Evolutionary conservation across 2,329 filamentous ascomycete genomes (phyloP), one percentile per base, ranked within the genome.

Genomic region (Aspergillus sojae): DNA sequence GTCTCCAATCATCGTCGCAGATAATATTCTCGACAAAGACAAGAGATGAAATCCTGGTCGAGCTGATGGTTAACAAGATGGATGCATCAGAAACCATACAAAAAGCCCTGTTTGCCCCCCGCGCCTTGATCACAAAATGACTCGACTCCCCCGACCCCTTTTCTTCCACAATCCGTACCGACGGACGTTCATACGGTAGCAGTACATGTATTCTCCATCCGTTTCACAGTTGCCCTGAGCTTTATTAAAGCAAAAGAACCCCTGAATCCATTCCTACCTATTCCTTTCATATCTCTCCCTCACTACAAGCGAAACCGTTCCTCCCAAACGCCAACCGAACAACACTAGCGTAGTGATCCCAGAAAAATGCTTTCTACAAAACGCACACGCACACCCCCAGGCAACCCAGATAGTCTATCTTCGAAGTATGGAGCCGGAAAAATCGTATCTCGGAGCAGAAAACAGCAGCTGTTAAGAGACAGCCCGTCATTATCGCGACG

Each of bases 401-500:
- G 52, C 10, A 41, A 55, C 48, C 65, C 71, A 26, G 77, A 78
- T 23, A 79, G 75, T 70, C 75, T 79, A 61, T 75, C 74, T 30
- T 73, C 78, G 57, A 76, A 75, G 67, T 81, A 82, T 68, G 75
- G 80, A 55, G 76, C 79, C 5, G 71, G 73, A 23, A 82, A 81
- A 67, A 71, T 77, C 34, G 75, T 69, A 28, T 75, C 69, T 65
- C 75, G 70, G 50, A 71, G 72, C 39, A 77, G 75, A 60, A 67
- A 74, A 26, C 74, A 74, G 10, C 71, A 74, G 11, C 71, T 74
- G 57, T 73, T 73, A 61, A 77, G 80, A 28, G 26, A 63, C 58
- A 57, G 34, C 21, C 66, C 34, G 65, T 68, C 52, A 58, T 69
- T 36, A 56, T 71, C 72, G 19, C 71, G 73, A 57, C 71, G 70